phyloP scores from a whole-genome alignment of 2,329 filamentous ascomycete species.

The Ophiostoma piceae region DNA sequence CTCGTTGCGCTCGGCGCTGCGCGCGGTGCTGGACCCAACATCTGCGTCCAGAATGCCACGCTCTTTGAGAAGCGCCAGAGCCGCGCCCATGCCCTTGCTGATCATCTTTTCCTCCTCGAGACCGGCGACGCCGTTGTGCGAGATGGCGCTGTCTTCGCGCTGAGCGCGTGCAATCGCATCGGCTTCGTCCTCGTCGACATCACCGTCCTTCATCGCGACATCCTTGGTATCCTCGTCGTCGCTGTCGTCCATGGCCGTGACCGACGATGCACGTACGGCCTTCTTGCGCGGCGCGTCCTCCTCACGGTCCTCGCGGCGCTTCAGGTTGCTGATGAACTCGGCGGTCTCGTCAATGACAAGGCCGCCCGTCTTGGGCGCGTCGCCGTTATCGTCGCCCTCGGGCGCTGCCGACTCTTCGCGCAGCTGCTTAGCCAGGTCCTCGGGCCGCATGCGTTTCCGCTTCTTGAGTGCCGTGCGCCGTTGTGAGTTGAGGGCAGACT shows the following conservation, averaged over 20 bases:
- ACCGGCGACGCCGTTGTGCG: constrained; percentile 47
- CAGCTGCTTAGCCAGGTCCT: constrained; percentile 79
- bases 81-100: constrained; percentile 71
- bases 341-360: constrained; percentile 94
- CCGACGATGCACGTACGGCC: constrained; percentile 37
- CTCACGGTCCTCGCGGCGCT: constrained; percentile 57
- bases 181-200: constrained; percentile 39
- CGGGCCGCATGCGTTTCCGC: constrained; percentile 77
- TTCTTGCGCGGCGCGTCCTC: constrained; percentile 35
- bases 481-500: constrained; percentile 78
- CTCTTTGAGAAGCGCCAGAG: constrained; percentile 75
- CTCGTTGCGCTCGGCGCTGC: constrained; percentile 31
- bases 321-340: constrained; percentile 84
- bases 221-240: constrained; percentile 3
- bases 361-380: constrained; percentile 41
- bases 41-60: constrained; percentile 62
- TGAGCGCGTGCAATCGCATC: constrained; percentile 51
- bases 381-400: background rate
- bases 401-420: constrained; percentile 54
- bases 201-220: constrained; percentile 25
- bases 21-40: constrained; percentile 48
- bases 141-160: constrained; percentile 40
- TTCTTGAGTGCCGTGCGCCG: constrained; percentile 82
- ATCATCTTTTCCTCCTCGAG: constrained; percentile 82
- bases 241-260: constrained; percentile 27